A percentile compares a stretch with the other conserved stretches of the same genome.
These are phyloP conservation scores for Corchorus capsularis DNA, from an alignment of 345 rosid species.

Conservation along the genomic window DNA sequence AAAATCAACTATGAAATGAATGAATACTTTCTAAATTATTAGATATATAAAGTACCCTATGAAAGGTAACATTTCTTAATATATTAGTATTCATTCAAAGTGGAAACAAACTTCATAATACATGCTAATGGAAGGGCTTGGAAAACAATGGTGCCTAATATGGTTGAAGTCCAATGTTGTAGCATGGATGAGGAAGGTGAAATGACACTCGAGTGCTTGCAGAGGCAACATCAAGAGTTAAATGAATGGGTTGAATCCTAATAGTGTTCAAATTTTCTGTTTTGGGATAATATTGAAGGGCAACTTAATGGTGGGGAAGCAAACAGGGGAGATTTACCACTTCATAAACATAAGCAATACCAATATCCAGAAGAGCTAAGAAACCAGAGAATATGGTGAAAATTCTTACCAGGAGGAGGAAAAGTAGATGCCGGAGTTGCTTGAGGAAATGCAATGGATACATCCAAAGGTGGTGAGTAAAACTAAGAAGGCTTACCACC, in stretches of 20 bases:
- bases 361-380: background rate
- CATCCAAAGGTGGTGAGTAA: constrained; percentile 63
- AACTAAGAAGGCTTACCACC: constrained; percentile 56
- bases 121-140: too few relatives aligned
- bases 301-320: constrained; percentile 51
- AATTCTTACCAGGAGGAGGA: constrained; percentile 72
- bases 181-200: constrained; percentile 65
- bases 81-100: too few relatives aligned
- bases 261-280: constrained; percentile 65
- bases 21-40: too few relatives aligned
- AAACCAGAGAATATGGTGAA: background rate
- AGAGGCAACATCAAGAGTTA: constrained; percentile 62
- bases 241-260: constrained; percentile 83
- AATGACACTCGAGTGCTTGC: constrained; percentile 56
- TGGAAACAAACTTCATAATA: too few relatives aligned
- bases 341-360: background rate
- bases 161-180: constrained; percentile 41
- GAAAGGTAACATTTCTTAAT: too few relatives aligned
- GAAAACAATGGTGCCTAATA: constrained; percentile 41
- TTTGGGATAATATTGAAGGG: constrained; percentile 84
- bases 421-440: constrained; percentile 89
- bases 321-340: too few relatives aligned
- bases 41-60: too few relatives aligned
- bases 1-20: too few relatives aligned
- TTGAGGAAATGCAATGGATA: constrained; percentile 89